These are phyloP conservation scores for Magnolia officinalis DNA, from an alignment of 164 flowering plant species.

Conservation along the genomic window DNA sequence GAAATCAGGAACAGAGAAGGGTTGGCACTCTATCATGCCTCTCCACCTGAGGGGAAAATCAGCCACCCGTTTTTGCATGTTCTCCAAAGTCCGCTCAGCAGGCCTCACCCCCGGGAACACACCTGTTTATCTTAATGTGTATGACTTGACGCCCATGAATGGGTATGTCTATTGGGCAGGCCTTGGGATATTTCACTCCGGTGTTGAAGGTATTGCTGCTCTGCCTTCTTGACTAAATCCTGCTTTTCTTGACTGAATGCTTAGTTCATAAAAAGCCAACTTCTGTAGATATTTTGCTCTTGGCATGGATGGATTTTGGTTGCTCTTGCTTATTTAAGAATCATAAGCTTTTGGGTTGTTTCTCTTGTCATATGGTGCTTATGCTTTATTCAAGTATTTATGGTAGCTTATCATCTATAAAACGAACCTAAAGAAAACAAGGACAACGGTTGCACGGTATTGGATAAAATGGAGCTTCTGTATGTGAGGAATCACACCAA, in stretches of 20 bases:
- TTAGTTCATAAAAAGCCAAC: background rate
- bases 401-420: too few species aligned
- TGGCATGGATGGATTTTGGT: background rate
- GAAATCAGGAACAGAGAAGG: constrained; percentile 64
- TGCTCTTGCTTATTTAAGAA: background rate
- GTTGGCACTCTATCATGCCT: constrained; percentile 66
- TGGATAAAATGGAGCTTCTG: too few species aligned
- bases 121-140: constrained; percentile 96
- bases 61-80: constrained; percentile 65
- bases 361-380: background rate
- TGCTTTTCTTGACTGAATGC: background rate
- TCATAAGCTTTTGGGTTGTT: background rate
- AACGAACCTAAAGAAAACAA: too few species aligned
- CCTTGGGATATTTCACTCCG: constrained; percentile 92
- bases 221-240: background rate
- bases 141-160: constrained; percentile 95
- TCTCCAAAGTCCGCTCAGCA: constrained; percentile 62
- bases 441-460: too few species aligned
- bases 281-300: background rate
- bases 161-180: constrained; percentile 96
- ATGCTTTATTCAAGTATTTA: too few species aligned
- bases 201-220: constrained; percentile 74
- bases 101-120: constrained; percentile 50
- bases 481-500: too few species aligned
- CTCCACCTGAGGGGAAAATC: constrained; percentile 59